Conservation (phyloP, 495 filamentous ascomycete species). For the Poronia punctata region DNA sequence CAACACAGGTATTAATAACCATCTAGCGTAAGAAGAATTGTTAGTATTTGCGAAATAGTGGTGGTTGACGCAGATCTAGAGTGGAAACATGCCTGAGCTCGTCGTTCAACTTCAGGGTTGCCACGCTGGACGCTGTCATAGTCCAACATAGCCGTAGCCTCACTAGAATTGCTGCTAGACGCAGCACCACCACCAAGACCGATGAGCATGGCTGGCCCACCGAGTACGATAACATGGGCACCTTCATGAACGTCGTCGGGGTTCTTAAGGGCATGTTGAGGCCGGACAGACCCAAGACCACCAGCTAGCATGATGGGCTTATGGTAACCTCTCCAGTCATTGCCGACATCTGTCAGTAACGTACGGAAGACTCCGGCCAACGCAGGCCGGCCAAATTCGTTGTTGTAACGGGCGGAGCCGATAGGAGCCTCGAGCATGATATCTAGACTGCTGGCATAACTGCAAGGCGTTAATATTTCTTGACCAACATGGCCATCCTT, state of each 20-base stretch:
- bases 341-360: constrained; percentile 58
- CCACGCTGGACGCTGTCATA: constrained; percentile 93
- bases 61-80: no score
- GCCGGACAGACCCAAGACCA: constrained; percentile 91
- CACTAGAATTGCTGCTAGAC: constrained; percentile 80
- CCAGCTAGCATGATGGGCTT: constrained; percentile 99
- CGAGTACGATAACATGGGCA: constrained; percentile 82
- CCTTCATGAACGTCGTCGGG: constrained; percentile 69
- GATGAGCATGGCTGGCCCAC: constrained; percentile 95
- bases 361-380: constrained; percentile 87
- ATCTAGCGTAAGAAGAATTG: constrained; percentile 11
- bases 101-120: constrained; percentile 90
- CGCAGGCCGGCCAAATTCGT: constrained; percentile 93
- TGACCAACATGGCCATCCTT: no score
- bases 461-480: constrained; percentile 2
- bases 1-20: constrained; percentile 88
- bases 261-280: constrained; percentile 82
- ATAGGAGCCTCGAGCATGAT: constrained; percentile 98
- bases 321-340: constrained; percentile 84
- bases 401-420: constrained; percentile 91
- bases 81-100: constrained; percentile 68
- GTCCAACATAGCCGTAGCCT: constrained; percentile 83
- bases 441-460: constrained; percentile 81
- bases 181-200: constrained; percentile 93
- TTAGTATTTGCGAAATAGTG: no score